Evolutionary conservation across 2,329 filamentous ascomycete genomes (phyloP), one percentile per base, ranked within the genome.

Genomic region (Aspergillus hortae): DNA sequence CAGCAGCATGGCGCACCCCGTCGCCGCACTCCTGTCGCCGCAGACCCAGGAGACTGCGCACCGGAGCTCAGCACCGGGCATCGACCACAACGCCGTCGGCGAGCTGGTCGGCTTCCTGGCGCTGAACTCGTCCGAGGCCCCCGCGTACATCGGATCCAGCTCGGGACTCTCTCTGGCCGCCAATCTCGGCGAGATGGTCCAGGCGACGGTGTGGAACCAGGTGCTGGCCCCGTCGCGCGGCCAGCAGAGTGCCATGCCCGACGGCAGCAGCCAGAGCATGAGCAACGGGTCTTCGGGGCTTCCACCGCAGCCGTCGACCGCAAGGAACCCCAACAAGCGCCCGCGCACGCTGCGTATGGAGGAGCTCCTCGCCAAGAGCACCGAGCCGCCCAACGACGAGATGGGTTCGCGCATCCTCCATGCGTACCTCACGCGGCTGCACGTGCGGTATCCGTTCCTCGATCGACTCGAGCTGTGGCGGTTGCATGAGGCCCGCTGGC

Each of bases 181-280:
- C 7, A 77, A 79, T 55, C 66, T 81, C 6, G 76, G 77, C 19
- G 76, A 79, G 46, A 80, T 81, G 75, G 77, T 80, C 7, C 77
- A 80, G 57, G 75, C 77, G 0, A 80, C 77, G 15, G 77, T 80
- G 1, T 80, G 77, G 78, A 79, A 79, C 45, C 79, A 80, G 55
- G 74, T 77, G 2, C 63, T 80, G 14, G 62, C 65, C 1, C 61
- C 60, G 12, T 62, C 63, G 48, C 57, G 62, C 30, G 52, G 48
- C 5, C 56, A 55, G 15, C 56, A 55, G 33, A 56, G 35, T 6
- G 35, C 45, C 5, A n/a, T 64, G 14, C 35, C 35, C 35, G 61
- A 21, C 56, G 53, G 35, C 57, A 40, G 51, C 3, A 23, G 58
- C 55, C 47, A 55, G 49, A 48, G 12, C 17, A 14, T 43, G 12